These are phyloP conservation scores for Leccinum longicurvipes DNA, from an alignment of 768 basidiomycete species.

Conservation along the genomic window DNA sequence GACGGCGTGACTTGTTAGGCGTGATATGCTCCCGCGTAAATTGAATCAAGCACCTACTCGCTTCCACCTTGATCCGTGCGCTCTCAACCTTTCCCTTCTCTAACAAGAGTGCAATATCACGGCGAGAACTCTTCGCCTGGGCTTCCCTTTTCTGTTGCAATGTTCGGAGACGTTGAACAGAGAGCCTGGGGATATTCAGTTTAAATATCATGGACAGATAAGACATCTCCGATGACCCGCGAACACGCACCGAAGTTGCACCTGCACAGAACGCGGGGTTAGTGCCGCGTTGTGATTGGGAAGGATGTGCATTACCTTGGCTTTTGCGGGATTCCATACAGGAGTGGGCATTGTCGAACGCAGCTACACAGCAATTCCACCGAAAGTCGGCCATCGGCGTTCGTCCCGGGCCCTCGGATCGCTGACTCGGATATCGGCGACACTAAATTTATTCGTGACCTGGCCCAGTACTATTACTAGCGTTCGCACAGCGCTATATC, in stretches of 20 bases:
- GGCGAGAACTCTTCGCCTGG: constrained; percentile 65
- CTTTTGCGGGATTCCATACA: constrained; percentile 60
- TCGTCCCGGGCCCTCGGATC: constrained; percentile 11
- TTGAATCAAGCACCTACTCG: constrained; percentile 46
- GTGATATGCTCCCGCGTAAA: background rate
- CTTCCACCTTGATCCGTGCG: constrained; percentile 82
- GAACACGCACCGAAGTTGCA: constrained; percentile 43
- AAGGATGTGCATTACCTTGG: constrained; percentile 40
- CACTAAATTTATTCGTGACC: background rate
- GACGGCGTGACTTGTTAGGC: constrained; percentile 15
- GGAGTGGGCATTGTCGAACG: constrained; percentile 25
- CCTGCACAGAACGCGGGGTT: constrained; percentile 27
- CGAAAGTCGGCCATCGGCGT: no score
- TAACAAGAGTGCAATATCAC: constrained; percentile 78
- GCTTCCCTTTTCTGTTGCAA: constrained; percentile 92
- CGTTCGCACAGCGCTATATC: background rate
- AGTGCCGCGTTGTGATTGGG: background rate
- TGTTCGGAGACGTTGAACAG: constrained; percentile 80
- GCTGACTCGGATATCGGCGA: constrained; percentile 15
- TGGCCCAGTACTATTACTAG: background rate
- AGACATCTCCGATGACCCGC: background rate
- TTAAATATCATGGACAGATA: background rate
- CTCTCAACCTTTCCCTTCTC: constrained; percentile 82
- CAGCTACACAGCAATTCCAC: constrained; percentile 1
- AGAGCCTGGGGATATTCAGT: constrained; percentile 53